phyloP scores from a whole-genome alignment of 2,329 filamentous ascomycete species.

The Myotisia sp. region DNA sequence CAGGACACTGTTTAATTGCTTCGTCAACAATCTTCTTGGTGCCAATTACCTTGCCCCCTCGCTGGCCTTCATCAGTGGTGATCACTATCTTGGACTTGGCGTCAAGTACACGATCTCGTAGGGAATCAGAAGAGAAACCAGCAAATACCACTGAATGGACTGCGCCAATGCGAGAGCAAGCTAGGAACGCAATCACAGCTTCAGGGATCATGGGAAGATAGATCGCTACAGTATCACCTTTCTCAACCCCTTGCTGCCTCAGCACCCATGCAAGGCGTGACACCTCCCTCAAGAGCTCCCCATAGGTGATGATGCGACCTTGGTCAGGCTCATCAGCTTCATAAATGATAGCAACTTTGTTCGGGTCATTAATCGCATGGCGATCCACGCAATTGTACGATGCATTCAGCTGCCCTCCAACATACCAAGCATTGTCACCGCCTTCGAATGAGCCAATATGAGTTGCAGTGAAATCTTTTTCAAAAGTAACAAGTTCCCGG shows the following conservation, averaged over 20 bases:
- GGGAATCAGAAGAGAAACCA: conserved; percentile 90
- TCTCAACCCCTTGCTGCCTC: conserved; percentile 90
- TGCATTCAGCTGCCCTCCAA: conserved; percentile 85
- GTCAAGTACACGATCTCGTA: conserved; percentile 87
- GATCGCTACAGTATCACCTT: conserved; percentile 92
- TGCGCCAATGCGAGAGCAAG: conserved; percentile 81
- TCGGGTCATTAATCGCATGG: conserved; percentile 84
- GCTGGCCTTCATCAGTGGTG: conserved; percentile 93
- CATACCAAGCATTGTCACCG: conserved; percentile 87
- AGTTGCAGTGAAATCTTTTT: conserved; percentile 82
- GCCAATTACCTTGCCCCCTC: conserved; percentile 89
- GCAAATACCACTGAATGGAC: conserved; percentile 97
- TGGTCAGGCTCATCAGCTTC: conserved; percentile 84
- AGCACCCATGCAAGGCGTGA: conserved; percentile 75
- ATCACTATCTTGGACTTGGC: conserved; percentile 86
- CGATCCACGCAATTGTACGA: conserved; percentile 96
- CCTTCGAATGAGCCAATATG: conserved; percentile 58
- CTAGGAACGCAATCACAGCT: conserved; percentile 78
- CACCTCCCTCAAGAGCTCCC: conserved; percentile 83
- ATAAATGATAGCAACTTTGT: conserved; percentile 95
- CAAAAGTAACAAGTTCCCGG: conserved; percentile 80
- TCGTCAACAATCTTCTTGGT: conserved; percentile 99
- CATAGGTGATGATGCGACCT: conserved; percentile 81
- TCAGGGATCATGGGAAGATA: conserved; percentile 99
- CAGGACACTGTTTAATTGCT: conserved; percentile 87